phyloP scores from a whole-genome alignment of 345 rosid species.

The Arabidopsis suecica region DNA sequence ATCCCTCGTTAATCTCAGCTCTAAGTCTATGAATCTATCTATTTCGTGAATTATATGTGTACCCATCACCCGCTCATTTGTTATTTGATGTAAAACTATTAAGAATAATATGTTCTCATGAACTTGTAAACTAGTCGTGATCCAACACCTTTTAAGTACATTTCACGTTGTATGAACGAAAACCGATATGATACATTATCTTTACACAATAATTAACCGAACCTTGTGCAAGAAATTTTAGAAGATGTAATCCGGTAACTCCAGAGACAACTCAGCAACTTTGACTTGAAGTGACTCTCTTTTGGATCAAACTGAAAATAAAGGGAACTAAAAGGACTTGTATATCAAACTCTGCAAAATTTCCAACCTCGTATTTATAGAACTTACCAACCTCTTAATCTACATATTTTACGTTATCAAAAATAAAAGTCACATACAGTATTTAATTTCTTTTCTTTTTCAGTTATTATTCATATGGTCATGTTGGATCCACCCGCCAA shows the following conservation, averaged over 20 bases:
- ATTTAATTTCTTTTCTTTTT: too few relatives aligned
- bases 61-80: neutral
- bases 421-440: neutral
- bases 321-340: neutral
- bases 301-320: slow-evolving; percentile 58
- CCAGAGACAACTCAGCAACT: slow-evolving; percentile 64
- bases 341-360: neutral
- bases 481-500: neutral
- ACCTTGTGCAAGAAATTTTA: slow-evolving; percentile 34
- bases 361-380: neutral
- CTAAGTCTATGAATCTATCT: neutral
- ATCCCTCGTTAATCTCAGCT: slow-evolving; percentile 16
- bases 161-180: slow-evolving; percentile 5
- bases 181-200: neutral
- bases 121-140: slow-evolving; percentile 16
- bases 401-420: neutral
- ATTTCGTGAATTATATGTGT: neutral
- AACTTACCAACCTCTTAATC: neutral
- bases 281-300: slow-evolving; percentile 65
- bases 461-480: neutral
- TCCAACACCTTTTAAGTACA: neutral
- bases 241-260: slow-evolving; percentile 69
- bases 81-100: slow-evolving; percentile 13
- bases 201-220: slow-evolving; percentile 6
- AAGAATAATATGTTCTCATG: neutral